Evolutionary conservation across 2,329 filamentous ascomycete genomes (phyloP), one percentile per base, ranked within the genome.

Genomic region (Scedosporium apiospermum): DNA sequence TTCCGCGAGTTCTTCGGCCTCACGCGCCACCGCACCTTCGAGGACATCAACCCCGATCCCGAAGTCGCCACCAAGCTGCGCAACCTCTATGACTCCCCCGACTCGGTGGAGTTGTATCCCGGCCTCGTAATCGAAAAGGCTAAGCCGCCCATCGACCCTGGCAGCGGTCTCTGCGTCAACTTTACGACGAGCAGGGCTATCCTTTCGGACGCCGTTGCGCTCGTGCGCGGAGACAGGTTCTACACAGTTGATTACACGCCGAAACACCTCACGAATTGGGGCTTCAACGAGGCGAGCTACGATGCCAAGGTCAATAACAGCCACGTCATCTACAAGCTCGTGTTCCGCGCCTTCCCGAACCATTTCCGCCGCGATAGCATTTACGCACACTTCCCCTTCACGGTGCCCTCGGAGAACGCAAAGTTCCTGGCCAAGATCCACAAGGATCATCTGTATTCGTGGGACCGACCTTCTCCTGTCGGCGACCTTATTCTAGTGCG

Each of bases 241-340:
- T 86, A 86, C 71, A 87, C 84, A 1, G 65, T 71, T 4, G 85
- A 88, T 69, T 87, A 81, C 66, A 80, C 83, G 2, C 69, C 86
- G 0, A 78, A 79, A 42, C 86, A 82, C 66, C 72, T 90, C 58
- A 89, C 87, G 2, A 88, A 87, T 70, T 89, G 85, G 85, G 87
- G 87, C 60, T 87, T 78, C 60, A 65, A 60, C 26, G 80, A 84
- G 66, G 80, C 78, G 51, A 77, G 82, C 16, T 82, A 78, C 51
- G 84, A 88, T 66, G 69, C 77, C 10, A 79, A 76, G 61, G 75
- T 88, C 58, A 80, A 88, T 68, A 81, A 88, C 66, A 86, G 86
- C 21, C 84, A 82, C 67, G 81, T 88, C 4, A 81, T 88, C 71
- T 86, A 88, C 74, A 88, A 88, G 74, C 76, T 89, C 63, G 80